These are phyloP conservation scores for Aspergillus amoenus DNA, from an alignment of 2,329 filamentous ascomycete genomes.

Conservation along the genomic window DNA sequence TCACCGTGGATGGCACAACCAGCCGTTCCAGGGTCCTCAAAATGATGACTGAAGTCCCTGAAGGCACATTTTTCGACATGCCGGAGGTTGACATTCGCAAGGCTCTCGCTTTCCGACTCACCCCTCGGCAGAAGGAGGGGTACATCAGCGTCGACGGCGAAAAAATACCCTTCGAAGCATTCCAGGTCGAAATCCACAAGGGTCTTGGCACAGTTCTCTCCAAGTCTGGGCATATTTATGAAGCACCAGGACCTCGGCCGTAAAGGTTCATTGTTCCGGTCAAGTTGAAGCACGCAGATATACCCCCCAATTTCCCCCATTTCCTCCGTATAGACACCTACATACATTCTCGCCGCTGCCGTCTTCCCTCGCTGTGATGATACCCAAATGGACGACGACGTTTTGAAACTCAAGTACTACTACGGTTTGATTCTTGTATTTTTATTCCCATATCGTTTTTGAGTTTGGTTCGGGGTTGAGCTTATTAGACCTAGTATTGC, in stretches of 20 bases:
- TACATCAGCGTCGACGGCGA: constrained; percentile 96
- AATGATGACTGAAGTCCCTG: constrained; percentile 70
- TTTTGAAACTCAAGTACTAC: constrained; percentile 11
- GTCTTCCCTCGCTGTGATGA: constrained; percentile 28
- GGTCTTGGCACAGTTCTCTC: constrained; percentile 83
- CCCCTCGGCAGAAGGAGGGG: constrained; percentile 70
- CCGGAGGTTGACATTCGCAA: constrained; percentile 78
- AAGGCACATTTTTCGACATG: constrained; percentile 75
- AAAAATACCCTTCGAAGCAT: constrained; percentile 78
- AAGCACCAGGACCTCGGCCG: constrained; percentile 49
- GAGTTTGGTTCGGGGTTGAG: background rate
- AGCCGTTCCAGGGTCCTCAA: constrained; percentile 64
- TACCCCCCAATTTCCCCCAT: constrained; percentile 6
- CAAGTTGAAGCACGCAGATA: background rate
- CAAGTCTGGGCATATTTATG: constrained; percentile 69
- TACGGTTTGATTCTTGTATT: constrained; percentile 17
- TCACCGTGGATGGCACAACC: constrained; percentile 76
- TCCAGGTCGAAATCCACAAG: constrained; percentile 85
- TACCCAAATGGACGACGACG: constrained; percentile 30
- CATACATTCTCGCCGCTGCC: constrained; percentile 8
- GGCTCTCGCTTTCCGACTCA: constrained; percentile 80
- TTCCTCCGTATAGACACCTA: constrained; percentile 11
- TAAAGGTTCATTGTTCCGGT: background rate
- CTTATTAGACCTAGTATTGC: background rate
- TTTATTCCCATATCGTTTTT: constrained; percentile 1